phyloP scores from a whole-genome alignment of 345 rosid genomes.

The Pugionium cornutum region DNA sequence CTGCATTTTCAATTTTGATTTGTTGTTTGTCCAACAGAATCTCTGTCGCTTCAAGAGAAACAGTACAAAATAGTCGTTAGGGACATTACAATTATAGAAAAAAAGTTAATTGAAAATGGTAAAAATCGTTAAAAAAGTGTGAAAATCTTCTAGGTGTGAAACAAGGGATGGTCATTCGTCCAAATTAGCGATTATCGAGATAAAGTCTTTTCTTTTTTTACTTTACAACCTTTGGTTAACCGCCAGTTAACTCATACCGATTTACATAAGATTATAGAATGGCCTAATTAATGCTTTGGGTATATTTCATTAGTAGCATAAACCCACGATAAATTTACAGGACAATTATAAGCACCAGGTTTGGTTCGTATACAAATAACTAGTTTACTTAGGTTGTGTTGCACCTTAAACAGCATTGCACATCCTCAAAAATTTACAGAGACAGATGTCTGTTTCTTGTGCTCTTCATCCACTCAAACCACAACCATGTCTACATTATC shows the following conservation, averaged over 20 bases:
- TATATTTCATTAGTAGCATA: slow-evolving; percentile 20
- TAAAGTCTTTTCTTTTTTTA: no score
- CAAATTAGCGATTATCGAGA: no score
- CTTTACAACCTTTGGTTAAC: slow-evolving; percentile 14
- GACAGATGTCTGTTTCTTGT: slow-evolving; percentile 26
- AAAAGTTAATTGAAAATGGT: no score
- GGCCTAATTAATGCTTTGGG: slow-evolving; percentile 29
- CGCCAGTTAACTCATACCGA: slow-evolving; percentile 21
- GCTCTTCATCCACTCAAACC: slow-evolving; percentile 29
- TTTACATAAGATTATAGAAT: slow-evolving; percentile 2
- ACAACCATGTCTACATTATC: slow-evolving; percentile 20
- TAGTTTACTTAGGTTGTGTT: slow-evolving; percentile 28
- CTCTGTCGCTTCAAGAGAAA: no score
- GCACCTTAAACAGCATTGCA: slow-evolving; percentile 30
- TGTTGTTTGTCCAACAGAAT: no score
- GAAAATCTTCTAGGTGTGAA: no score
- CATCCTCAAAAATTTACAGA: slow-evolving; percentile 38
- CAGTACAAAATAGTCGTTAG: no score
- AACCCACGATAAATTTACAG: slow-evolving; percentile 31
- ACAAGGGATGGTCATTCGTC: no score
- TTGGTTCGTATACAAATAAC: slow-evolving; percentile 32
- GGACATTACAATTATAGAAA: no score
- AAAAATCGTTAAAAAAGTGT: no score
- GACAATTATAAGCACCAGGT: slow-evolving; percentile 28
- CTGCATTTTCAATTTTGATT: no score